Percentiles rank a stretch among this genome's conserved stretches.
These are phyloP conservation scores for Geotrichum klebahnii DNA, from an alignment of 1,139 yeast species.

Conservation along the genomic window DNA sequence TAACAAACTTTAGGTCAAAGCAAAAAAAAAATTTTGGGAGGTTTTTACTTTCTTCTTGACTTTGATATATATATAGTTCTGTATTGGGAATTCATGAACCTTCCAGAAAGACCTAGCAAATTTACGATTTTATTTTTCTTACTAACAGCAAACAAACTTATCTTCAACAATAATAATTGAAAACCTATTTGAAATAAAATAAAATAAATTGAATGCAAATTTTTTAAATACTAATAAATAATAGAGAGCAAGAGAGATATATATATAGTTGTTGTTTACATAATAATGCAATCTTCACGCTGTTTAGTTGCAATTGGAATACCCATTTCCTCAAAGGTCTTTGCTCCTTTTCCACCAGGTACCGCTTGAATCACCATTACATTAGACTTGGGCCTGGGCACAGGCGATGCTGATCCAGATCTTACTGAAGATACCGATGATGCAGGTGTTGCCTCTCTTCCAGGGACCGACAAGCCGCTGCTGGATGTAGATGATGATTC, in stretches of 20 bases:
- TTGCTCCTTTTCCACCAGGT: slow-evolving; percentile 2
- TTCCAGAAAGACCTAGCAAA: background rate
- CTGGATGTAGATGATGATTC: background rate
- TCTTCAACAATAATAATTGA: background rate
- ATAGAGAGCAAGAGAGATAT: too few species aligned
- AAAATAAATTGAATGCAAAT: background rate
- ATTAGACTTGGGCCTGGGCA: background rate
- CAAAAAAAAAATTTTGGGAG: background rate
- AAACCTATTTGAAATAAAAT: background rate
- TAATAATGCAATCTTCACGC: slow-evolving; percentile 5
- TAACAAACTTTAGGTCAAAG: background rate
- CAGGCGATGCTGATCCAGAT: slow-evolving; percentile 4
- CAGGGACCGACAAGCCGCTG: background rate
- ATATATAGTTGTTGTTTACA: slow-evolving; percentile 1
- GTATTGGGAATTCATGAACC: background rate
- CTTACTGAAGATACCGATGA: background rate
- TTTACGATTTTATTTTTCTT: too few species aligned
- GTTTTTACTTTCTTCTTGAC: background rate
- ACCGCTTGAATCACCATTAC: slow-evolving; percentile 9
- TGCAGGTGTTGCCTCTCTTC: background rate
- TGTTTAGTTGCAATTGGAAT: background rate
- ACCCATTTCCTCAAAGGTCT: slow-evolving; percentile 13
- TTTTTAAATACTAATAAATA: too few species aligned
- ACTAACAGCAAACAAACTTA: too few species aligned
- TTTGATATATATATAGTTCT: background rate